Conservation (phyloP, 176 grass and related monocot species). For the Carex myosuroides region DNA sequence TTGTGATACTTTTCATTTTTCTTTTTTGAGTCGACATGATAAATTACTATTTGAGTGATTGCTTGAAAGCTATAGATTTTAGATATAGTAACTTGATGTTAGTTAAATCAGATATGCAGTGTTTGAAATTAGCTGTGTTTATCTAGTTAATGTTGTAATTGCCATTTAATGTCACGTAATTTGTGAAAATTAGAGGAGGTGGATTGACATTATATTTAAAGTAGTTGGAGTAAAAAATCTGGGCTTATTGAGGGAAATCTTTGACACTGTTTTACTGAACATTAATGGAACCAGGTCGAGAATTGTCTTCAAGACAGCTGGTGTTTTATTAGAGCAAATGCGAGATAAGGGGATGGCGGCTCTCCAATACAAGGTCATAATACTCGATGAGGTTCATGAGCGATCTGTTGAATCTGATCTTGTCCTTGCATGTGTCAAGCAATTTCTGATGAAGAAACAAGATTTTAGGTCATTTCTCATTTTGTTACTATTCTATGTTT, state of each 20-base stretch:
- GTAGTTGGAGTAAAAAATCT: neutral
- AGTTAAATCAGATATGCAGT: too few species aligned
- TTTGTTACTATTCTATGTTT: neutral
- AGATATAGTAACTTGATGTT: too few species aligned
- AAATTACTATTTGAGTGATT: neutral
- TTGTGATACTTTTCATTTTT: neutral
- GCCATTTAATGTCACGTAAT: neutral
- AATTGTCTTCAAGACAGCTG: constrained; percentile 95
- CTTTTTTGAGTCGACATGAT: neutral
- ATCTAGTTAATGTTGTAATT: neutral
- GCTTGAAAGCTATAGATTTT: too few species aligned
- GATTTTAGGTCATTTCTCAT: constrained; percentile 56
- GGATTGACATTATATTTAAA: neutral
- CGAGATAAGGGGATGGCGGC: constrained; percentile 66
- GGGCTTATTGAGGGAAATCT: neutral
- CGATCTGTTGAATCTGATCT: constrained; percentile 96
- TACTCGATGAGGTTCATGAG: constrained; percentile 95
- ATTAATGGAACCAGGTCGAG: constrained; percentile 56
- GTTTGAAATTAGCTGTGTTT: neutral
- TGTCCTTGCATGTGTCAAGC: constrained; percentile 67
- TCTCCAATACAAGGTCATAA: constrained; percentile 88
- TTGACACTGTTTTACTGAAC: neutral
- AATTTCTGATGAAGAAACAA: constrained; percentile 85
- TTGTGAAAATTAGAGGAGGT: neutral
- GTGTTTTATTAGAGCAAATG: constrained; percentile 88